Evolutionary conservation across 768 basidiomycete species (phyloP).

Genomic region (Leccinum obscurum): DNA sequence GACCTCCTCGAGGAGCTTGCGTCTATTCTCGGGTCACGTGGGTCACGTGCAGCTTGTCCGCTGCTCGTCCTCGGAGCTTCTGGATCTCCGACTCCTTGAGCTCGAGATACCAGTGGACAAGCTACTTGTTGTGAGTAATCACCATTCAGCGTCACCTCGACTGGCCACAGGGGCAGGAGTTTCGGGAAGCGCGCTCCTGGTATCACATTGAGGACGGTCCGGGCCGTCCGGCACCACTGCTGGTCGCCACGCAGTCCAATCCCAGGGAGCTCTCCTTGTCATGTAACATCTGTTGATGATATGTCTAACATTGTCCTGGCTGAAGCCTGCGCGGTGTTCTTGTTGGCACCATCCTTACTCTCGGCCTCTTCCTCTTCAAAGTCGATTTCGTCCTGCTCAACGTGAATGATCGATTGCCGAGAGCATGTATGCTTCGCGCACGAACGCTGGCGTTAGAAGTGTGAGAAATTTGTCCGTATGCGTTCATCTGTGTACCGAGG

Average conservation of each 20-base stretch:
- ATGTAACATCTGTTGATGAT: constrained; percentile 57
- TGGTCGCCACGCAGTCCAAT: constrained; percentile 38
- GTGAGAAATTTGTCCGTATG: no score
- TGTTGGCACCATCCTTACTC: constrained; percentile 47
- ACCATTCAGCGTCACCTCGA: constrained; percentile 71
- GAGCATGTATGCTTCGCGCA: constrained; percentile 92
- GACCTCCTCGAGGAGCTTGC: no score
- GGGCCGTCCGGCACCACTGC: constrained; percentile 19
- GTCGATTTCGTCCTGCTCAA: constrained; percentile 98
- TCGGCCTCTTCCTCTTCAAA: constrained; percentile 89
- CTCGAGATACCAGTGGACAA: constrained; percentile 98
- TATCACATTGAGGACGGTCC: constrained; percentile 34
- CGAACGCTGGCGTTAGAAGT: constrained; percentile 63
- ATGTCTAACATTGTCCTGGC: constrained; percentile 58
- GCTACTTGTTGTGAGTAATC: constrained; percentile 95
- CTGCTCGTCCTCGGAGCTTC: no score
- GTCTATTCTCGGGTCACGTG: no score
- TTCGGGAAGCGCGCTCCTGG: constrained; percentile 27
- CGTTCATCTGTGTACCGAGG: no score
- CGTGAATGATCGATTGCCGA: constrained; percentile 97
- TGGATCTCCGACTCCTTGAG: constrained; percentile 76
- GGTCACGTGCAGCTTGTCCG: no score
- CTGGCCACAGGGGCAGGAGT: constrained; percentile 39
- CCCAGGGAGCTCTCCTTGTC: constrained; percentile 50
- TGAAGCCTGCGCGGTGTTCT: constrained; percentile 35